These are phyloP conservation scores for Nitzschia sp. DNA, from an alignment of 108 stramenopile species.

Conservation along the genomic window DNA sequence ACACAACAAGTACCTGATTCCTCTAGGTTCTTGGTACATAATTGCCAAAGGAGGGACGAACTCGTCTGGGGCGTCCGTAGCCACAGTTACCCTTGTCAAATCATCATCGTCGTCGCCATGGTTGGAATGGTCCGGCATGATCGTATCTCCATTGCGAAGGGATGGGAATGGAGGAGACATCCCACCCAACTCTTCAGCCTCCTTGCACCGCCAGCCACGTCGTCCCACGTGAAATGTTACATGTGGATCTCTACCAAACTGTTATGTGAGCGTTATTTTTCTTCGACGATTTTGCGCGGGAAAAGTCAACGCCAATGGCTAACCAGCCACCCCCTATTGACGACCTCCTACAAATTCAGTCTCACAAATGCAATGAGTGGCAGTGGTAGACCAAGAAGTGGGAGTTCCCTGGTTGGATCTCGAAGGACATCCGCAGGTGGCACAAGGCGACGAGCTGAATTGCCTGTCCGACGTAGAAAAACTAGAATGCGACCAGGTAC, in stretches of 20 bases:
- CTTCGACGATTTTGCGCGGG: conserved; percentile 1
- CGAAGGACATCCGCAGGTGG: background rate
- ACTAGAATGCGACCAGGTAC: conserved; percentile 60
- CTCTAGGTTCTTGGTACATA: background rate
- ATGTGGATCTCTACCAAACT: too few species aligned
- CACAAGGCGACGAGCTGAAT: conserved; percentile 8
- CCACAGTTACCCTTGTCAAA: conserved; percentile 1
- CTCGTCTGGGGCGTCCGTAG: conserved; percentile 3
- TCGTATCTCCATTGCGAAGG: too few species aligned
- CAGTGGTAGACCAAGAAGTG: background rate
- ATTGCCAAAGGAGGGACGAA: conserved; percentile 4
- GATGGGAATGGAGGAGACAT: too few species aligned
- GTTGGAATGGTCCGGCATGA: too few species aligned
- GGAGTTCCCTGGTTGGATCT: background rate
- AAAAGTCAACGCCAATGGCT: background rate
- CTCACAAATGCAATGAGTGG: background rate
- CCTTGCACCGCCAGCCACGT: too few species aligned
- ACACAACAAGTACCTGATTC: background rate
- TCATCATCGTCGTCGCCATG: conserved; percentile 2
- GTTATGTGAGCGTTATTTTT: background rate
- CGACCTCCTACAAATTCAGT: background rate
- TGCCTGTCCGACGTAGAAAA: conserved; percentile 40
- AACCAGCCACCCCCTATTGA: background rate
- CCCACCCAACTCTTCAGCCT: too few species aligned
- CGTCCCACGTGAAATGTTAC: too few species aligned